Evolutionary conservation across 257 asterid species (phyloP).

Genomic region (Phtheirospermum japonicum): DNA sequence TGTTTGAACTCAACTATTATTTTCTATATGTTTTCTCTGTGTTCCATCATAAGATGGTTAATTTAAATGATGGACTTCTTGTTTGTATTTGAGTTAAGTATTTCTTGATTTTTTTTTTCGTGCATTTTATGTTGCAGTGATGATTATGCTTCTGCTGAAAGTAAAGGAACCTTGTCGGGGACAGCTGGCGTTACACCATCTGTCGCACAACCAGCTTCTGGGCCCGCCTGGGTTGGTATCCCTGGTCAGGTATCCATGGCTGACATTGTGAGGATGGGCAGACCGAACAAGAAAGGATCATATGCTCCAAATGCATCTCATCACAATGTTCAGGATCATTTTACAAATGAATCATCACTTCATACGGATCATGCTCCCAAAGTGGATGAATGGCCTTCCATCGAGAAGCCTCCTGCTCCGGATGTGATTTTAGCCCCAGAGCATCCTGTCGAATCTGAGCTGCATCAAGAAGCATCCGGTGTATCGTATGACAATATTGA

Average conservation of each 20-base stretch:
- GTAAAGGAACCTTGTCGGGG: conserved; percentile 38
- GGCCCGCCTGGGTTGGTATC: conserved; percentile 50
- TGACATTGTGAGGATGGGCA: conserved; percentile 95
- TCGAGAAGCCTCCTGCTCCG: conserved; percentile 51
- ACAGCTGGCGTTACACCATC: conserved; percentile 43
- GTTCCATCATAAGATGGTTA: conserved; percentile 1
- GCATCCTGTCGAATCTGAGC: conserved; percentile 41
- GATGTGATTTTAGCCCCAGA: conserved; percentile 37
- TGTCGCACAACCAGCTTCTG: conserved; percentile 46
- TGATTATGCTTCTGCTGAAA: conserved; percentile 37
- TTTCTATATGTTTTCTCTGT: not conserved
- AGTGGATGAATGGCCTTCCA: conserved; percentile 70
- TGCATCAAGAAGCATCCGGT: conserved; percentile 45
- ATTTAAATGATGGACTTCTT: not conserved
- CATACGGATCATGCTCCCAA: conserved; percentile 38
- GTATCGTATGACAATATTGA: conserved; percentile 34
- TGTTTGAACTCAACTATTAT: conserved; percentile 8
- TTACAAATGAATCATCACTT: conserved; percentile 32
- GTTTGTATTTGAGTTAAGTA: not conserved
- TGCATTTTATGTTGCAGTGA: conserved; percentile 44
- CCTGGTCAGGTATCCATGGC: conserved; percentile 69
- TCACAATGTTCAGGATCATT: conserved; percentile 44
- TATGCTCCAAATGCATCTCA: conserved; percentile 42
- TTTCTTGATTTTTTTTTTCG: conserved; percentile 21
- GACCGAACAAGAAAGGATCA: conserved; percentile 47